Evolutionary conservation across 1,284 basidiomycete species (phyloP).

Genomic region (Cutaneotrichosporon sp.): DNA sequence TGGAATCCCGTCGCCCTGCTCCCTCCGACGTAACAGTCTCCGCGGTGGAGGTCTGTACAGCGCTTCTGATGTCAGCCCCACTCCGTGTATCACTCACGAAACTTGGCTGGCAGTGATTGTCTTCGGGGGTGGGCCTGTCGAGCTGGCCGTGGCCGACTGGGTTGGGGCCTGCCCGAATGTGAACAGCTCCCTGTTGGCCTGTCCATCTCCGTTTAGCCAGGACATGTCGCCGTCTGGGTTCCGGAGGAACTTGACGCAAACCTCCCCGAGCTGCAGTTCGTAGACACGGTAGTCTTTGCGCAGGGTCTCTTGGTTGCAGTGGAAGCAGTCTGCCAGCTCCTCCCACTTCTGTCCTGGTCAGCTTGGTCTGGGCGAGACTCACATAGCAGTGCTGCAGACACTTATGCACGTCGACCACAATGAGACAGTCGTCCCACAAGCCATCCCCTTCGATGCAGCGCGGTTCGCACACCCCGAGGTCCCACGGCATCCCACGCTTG

Average conservation of each 20-base stretch:
- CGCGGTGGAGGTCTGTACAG: not conserved
- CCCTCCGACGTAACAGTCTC: not conserved
- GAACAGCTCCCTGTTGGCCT: not conserved
- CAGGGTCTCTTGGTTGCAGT: not conserved
- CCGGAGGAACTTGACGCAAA: not conserved
- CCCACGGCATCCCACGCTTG: not conserved
- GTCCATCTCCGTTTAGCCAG: not conserved
- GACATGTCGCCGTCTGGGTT: not conserved
- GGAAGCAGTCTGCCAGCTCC: not conserved
- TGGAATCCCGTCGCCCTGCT: too few relatives aligned
- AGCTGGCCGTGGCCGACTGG: not conserved
- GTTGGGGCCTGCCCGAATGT: not conserved
- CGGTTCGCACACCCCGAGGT: not conserved
- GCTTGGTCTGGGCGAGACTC: not conserved
- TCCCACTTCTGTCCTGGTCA: not conserved
- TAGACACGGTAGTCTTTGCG: not conserved
- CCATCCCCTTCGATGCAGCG: not conserved
- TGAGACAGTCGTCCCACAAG: conserved; percentile 1
- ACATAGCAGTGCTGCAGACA: not conserved
- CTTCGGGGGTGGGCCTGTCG: not conserved
- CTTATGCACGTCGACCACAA: not conserved
- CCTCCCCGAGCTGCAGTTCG: not conserved
- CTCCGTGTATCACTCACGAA: not conserved
- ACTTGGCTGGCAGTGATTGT: not conserved
- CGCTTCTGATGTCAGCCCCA: not conserved